Evolutionary conservation across 106 monocot species (phyloP).

Genomic region (Platanthera guangdongensis): DNA sequence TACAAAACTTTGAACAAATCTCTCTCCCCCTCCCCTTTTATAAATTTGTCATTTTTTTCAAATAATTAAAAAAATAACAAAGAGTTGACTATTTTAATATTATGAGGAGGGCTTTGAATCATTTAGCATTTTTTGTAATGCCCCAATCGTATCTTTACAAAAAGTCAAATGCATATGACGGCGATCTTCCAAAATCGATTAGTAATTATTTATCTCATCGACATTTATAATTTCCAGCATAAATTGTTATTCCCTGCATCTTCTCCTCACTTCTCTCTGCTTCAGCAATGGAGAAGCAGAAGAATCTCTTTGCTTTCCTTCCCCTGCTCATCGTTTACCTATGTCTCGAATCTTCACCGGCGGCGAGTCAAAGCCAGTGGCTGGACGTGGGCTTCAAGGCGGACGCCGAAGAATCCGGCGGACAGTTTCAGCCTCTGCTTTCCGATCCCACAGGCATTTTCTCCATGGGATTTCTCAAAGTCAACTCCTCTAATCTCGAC

Average conservation of each 20-base stretch:
- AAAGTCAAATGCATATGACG: background rate
- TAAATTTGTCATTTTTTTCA: too few species aligned
- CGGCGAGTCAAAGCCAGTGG: background rate
- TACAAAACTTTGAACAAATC: too few species aligned
- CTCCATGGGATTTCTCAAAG: slow-evolving; percentile 46
- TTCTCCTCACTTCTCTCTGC: background rate
- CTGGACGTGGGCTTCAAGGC: background rate
- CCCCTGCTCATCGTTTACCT: background rate
- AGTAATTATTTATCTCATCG: background rate
- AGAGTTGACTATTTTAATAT: too few species aligned
- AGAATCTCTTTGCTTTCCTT: background rate
- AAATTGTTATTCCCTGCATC: background rate
- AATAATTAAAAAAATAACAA: too few species aligned
- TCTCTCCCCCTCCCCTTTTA: too few species aligned
- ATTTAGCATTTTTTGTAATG: too few species aligned
- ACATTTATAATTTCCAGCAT: background rate
- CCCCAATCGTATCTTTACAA: background rate
- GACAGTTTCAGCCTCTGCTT: slow-evolving; percentile 43
- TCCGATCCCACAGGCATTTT: slow-evolving; percentile 43
- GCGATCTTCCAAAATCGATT: background rate
- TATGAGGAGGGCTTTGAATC: too few species aligned
- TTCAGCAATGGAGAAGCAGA: background rate
- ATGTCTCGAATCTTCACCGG: background rate
- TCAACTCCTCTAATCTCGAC: slow-evolving; percentile 31
- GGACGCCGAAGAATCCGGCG: background rate